Evolutionary conservation across 1,284 basidiomycete species (phyloP).

Genomic region (Ceratobasidium sp.): DNA sequence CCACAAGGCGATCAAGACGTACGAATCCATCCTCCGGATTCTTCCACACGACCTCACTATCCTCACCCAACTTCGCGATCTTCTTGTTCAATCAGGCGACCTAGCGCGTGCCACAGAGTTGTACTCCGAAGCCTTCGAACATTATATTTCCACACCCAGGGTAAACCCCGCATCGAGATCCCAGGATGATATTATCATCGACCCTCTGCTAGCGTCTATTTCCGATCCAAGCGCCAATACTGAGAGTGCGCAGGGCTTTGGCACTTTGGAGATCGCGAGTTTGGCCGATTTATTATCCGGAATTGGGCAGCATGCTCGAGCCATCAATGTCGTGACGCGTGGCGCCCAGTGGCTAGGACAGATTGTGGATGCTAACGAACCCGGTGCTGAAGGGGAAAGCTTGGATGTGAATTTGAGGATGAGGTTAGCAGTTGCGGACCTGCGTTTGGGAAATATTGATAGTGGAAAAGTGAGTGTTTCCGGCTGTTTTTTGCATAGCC

Average conservation of each 20-base stretch:
- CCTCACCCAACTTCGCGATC: conserved; percentile 81
- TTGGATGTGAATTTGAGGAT: conserved; percentile 88
- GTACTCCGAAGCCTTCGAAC: conserved; percentile 70
- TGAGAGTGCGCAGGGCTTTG: conserved; percentile 33
- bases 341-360: conserved; percentile 88
- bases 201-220: conserved; percentile 18
- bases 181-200: conserved; percentile 10
- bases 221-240: conserved; percentile 29
- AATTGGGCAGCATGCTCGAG: conserved; percentile 75
- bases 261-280: conserved; percentile 68
- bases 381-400: conserved; percentile 56
- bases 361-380: conserved; percentile 84
- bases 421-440: conserved; percentile 86
- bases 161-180: neutral
- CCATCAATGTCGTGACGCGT: conserved; percentile 78
- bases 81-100: conserved; percentile 80
- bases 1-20: conserved; percentile 79
- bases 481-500: neutral
- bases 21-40: conserved; percentile 80
- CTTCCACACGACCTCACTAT: conserved; percentile 86
- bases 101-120: conserved; percentile 73
- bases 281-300: conserved; percentile 88
- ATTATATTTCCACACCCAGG: conserved; percentile 57
- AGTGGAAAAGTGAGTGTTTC: conserved; percentile 79
- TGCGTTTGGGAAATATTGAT: conserved; percentile 82